phyloP scores from a whole-genome alignment of 257 asterid species.

The Capsicum chinense region DNA sequence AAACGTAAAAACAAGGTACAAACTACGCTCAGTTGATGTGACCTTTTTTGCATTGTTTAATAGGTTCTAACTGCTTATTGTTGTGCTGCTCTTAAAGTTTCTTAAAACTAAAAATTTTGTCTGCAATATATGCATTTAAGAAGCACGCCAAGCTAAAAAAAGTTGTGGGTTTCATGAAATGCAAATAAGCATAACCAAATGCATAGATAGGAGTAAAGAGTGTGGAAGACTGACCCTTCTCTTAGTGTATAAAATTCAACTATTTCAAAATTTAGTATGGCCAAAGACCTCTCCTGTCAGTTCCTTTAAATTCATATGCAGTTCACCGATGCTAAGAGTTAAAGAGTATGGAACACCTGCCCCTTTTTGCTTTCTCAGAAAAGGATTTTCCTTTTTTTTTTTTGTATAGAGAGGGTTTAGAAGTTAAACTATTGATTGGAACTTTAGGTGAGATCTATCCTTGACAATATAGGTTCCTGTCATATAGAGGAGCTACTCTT shows the following conservation, averaged over 20 bases:
- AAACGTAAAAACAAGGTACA: conserved; percentile 96
- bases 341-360: neutral
- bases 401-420: neutral
- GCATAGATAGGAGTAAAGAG: neutral
- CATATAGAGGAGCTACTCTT: neutral
- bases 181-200: neutral
- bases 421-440: neutral
- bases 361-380: neutral
- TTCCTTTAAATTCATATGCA: neutral
- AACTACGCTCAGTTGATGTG: conserved; percentile 4
- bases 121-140: neutral
- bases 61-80: conserved; percentile 15
- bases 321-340: neutral
- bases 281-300: neutral
- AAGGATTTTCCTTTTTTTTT: neutral
- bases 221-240: conserved; percentile 12
- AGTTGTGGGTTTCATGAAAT: conserved; percentile 1
- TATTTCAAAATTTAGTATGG: conserved; percentile 10
- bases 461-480: neutral
- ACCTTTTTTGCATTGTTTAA: neutral
- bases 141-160: neutral
- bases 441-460: conserved; percentile 3
- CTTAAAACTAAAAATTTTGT: neutral
- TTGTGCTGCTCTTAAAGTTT: conserved; percentile 6
- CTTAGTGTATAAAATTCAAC: neutral